These are phyloP conservation scores for Globisporangium rhizosaccharum DNA, from an alignment of 352 stramenopile species.

Conservation along the genomic window DNA sequence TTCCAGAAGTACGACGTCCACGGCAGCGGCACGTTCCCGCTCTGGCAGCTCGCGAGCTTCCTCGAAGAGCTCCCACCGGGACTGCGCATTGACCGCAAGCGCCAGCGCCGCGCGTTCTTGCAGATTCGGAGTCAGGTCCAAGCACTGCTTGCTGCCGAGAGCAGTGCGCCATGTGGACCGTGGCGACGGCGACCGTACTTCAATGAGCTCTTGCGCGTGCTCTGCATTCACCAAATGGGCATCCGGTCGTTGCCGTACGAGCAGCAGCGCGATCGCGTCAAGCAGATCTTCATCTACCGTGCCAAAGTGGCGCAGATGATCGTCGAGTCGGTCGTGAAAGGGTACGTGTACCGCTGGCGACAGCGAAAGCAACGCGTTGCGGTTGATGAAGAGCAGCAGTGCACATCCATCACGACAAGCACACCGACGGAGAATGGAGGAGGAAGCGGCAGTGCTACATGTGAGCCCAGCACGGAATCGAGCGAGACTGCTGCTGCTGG, in stretches of 20 bases:
- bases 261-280: constrained; percentile 74
- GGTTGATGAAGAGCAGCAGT: background rate
- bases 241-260: constrained; percentile 77
- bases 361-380: constrained; percentile 8
- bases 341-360: constrained; percentile 45
- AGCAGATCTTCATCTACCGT: constrained; percentile 81
- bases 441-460: background rate
- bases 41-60: constrained; percentile 64
- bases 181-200: constrained; percentile 57
- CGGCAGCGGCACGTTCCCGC: constrained; percentile 46
- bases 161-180: constrained; percentile 12
- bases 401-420: background rate
- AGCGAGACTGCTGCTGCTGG: background rate
- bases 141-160: constrained; percentile 27
- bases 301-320: constrained; percentile 75
- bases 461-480: background rate
- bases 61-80: constrained; percentile 47
- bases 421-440: background rate
- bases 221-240: constrained; percentile 79
- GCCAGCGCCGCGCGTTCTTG: constrained; percentile 50
- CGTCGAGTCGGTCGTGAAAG: constrained; percentile 58
- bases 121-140: constrained; percentile 68
- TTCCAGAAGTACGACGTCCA: constrained; percentile 59
- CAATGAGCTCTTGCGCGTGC: constrained; percentile 64
- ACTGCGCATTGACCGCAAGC: constrained; percentile 35